Base-by-base conservation (phyloP, 2,329 filamentous ascomycete genomes). In the Aaosphaeria arxii region DNA sequence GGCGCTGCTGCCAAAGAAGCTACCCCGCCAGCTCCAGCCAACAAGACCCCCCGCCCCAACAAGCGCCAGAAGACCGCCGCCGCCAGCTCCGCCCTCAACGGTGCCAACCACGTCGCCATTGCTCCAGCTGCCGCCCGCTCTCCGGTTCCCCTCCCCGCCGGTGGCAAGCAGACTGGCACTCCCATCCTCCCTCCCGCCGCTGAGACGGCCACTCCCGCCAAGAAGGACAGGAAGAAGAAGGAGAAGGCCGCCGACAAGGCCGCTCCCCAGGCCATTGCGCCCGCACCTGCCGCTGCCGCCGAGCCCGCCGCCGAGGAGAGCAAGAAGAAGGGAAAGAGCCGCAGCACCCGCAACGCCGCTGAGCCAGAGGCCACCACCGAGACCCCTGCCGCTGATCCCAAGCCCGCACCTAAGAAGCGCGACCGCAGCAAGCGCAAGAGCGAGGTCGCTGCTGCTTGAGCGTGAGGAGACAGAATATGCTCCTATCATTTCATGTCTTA, bases 41-140 rank as follows among this genome's bases (percentile, higher is more conserved):
- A 49, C 7, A 71, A 69, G 54, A 64, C 63, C 7, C 62, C 65
- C 35, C 54, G 65, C 49, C 44, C 59, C 56, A 57, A 59, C 57
- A 74, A 75, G 59, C 65, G 65, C 59, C 71, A 70, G 55, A 69
- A 67, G 58, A 62, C 61, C 2, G 56, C 60, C 6, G 61, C 61
- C 2, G 56, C 61, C 6, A 38, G 51, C 13, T 47, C 54, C 58
- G 17, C 17, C 17, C 17, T 24, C 44, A 67, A 64, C 42, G 62
- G 59, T 40, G 42, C 52, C 17, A 41, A 49, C 7, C 53, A 32
- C n/a, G 39, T 46, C 30, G 33, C 47, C 30, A 45, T 44, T 31
- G 47, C 42, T 9, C 47, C 47, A 30, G 47, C 47, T 29, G 41
- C 40, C 30, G 11, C 45, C 5, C 49, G 55, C 3, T 60, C 62